Evolutionary conservation across 768 basidiomycete genomes (phyloP), one percentile per base, ranked within the genome.

Genomic region (Suillus fuscotomentosus): DNA sequence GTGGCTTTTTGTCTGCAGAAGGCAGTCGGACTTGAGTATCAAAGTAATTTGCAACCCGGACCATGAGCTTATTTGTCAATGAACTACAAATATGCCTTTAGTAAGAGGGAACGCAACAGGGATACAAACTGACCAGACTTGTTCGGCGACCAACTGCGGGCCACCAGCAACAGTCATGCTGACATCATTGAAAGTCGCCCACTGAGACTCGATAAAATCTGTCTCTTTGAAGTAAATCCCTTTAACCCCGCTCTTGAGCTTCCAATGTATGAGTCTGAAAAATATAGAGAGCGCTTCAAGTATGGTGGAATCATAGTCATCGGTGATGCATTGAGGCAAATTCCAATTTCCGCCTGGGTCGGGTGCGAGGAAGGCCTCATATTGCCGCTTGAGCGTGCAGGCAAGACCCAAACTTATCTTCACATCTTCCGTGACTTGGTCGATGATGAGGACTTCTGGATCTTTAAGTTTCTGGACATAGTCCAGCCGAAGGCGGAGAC

Each of bases 151-250:
- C 5, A 97, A 80, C 60, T 91, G 78, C 22, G 97, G 95, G 27
- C 96, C 97, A 5, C 93, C 93, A 22, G 87, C 82, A 10, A 95
- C 90, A 43, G 89, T 92, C 74, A 95, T 82, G 64, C 94, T 95
- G 60, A 97, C 94, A 74, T 93, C 92, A 68, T 92, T 92, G 77
- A 99, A 89, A 24, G 97, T 96, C 22, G 92, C 90, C 92, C 95
- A 97, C 70, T 99, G 95, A 7, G 91, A 89, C 73, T 99, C 97
- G 43, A 99, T 83, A n/a, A 99, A 88, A 74, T 99, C 97, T 0
- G 96, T 97, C 80, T 99, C 97, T 73, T 96, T 95, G 82, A 99
- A 96, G 76, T 97, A 92, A 56, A 96, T 94, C 22, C 91, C 92
- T 74, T 94, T 95, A 65, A 88, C 85, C 22, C 91, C 94, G 67